phyloP scores from a whole-genome alignment of 345 rosid genomes.

The Lagerstroemia speciosa region DNA sequence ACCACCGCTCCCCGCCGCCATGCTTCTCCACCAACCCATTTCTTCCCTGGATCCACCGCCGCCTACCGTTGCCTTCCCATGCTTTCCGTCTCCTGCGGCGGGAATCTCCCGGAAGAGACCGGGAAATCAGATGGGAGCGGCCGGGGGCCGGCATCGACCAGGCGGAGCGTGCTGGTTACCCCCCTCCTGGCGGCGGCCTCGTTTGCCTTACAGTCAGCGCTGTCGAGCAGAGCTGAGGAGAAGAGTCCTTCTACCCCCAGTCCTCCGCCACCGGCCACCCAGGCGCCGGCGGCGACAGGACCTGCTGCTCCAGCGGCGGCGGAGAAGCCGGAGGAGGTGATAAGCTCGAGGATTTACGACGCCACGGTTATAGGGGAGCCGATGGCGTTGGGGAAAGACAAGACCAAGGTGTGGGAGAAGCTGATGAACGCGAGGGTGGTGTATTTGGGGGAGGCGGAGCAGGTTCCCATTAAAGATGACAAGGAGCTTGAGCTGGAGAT shows the following conservation, averaged over 20 bases:
- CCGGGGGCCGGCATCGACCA: slow-evolving; percentile 11
- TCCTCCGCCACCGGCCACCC: not conserved
- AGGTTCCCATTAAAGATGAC: slow-evolving; percentile 73
- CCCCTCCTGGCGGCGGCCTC: slow-evolving; percentile 33
- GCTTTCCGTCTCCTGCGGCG: slow-evolving; percentile 10
- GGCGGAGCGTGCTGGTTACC: slow-evolving; percentile 35
- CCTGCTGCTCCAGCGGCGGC: slow-evolving; percentile 15
- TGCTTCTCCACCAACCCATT: slow-evolving; percentile 3
- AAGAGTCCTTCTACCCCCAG: not conserved
- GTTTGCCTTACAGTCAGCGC: slow-evolving; percentile 10
- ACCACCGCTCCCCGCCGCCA: not conserved
- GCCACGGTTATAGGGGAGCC: slow-evolving; percentile 92
- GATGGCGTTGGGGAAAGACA: slow-evolving; percentile 74
- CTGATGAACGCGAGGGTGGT: slow-evolving; percentile 66
- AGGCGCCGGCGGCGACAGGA: not conserved
- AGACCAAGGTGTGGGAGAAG: slow-evolving; percentile 83
- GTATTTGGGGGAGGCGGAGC: slow-evolving; percentile 84
- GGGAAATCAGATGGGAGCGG: not conserved
- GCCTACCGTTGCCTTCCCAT: slow-evolving; percentile 2
- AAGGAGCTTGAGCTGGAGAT: slow-evolving; percentile 59
- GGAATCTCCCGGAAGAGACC: slow-evolving; percentile 1
- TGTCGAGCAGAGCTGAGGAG: slow-evolving; percentile 14
- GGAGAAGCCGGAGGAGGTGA: slow-evolving; percentile 23
- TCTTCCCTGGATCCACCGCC: not conserved
- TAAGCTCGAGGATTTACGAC: slow-evolving; percentile 62